phyloP scores from a whole-genome alignment of 2,329 filamentous ascomycete genomes.

The Microascus cirrosus region DNA sequence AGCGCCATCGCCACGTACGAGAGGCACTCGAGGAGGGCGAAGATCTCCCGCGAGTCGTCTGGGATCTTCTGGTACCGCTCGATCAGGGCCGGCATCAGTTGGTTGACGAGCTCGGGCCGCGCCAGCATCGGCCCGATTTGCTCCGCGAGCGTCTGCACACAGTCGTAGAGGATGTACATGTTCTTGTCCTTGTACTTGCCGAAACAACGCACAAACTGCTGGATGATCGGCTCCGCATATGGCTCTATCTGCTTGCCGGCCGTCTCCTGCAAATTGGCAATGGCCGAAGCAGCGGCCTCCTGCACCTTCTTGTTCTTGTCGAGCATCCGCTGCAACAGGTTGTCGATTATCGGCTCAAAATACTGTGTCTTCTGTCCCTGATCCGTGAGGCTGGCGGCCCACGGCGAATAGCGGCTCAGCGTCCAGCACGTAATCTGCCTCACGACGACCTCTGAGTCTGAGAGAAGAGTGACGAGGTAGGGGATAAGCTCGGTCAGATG shows the following conservation, averaged over 20 bases:
- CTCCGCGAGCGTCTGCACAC: slow-evolving; percentile 92
- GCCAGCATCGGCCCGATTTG: slow-evolving; percentile 74
- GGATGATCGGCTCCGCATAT: slow-evolving; percentile 82
- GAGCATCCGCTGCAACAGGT: slow-evolving; percentile 86
- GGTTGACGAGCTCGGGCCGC: slow-evolving; percentile 66
- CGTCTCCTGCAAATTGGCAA: slow-evolving; percentile 92
- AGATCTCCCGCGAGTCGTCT: slow-evolving; percentile 85
- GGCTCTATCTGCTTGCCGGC: slow-evolving; percentile 69
- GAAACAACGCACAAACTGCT: slow-evolving; percentile 88
- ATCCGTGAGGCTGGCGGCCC: slow-evolving; percentile 70
- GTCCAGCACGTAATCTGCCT: slow-evolving; percentile 98
- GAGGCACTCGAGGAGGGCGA: slow-evolving; percentile 89
- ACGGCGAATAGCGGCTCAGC: slow-evolving; percentile 81
- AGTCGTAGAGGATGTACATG: slow-evolving; percentile 98
- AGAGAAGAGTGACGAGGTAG: slow-evolving; percentile 77
- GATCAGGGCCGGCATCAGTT: slow-evolving; percentile 89
- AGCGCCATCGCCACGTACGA: slow-evolving; percentile 89
- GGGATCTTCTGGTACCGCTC: slow-evolving; percentile 76
- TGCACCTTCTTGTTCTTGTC: slow-evolving; percentile 97
- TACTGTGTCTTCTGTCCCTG: slow-evolving; percentile 58
- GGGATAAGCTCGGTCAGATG: slow-evolving; percentile 85
- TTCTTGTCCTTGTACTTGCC: slow-evolving; percentile 95
- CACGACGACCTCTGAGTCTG: slow-evolving; percentile 80
- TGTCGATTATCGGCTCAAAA: slow-evolving; percentile 96
- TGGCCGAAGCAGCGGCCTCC: slow-evolving; percentile 89